Conservation (phyloP, 225 moss, liverwort and hornwort genomes). For the Neckera pumila region DNA sequence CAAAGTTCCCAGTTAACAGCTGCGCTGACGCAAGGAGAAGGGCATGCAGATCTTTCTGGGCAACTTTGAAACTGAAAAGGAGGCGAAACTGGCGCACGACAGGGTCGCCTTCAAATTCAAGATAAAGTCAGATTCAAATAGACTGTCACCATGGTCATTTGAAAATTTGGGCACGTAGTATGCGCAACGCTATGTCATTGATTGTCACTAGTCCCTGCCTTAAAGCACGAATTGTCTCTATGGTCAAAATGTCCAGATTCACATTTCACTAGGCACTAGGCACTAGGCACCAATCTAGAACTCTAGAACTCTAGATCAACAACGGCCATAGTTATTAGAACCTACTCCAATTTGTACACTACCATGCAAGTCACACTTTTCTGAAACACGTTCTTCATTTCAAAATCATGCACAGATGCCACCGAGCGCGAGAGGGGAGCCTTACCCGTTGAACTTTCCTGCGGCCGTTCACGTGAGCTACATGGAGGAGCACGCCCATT, state of each 20-base stretch:
- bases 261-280: background rate
- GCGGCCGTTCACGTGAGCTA: background rate
- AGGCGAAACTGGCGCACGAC: background rate
- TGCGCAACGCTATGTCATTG: background rate
- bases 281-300: no score
- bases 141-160: background rate
- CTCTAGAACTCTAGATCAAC: background rate
- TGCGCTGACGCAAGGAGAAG: background rate
- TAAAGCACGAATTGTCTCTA: no score
- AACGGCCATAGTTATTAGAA: background rate
- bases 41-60: background rate
- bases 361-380: background rate
- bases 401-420: background rate
- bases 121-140: background rate
- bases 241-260: background rate
- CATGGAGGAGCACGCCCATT: background rate
- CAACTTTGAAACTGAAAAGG: background rate
- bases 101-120: background rate
- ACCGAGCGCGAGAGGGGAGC: background rate
- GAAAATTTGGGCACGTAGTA: background rate
- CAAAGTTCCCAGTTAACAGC: no score
- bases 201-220: background rate
- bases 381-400: background rate
- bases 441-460: background rate
- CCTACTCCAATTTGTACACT: background rate